Conservation (phyloP, 73 alveolate species). For the Paraurostyla sp. region DNA sequence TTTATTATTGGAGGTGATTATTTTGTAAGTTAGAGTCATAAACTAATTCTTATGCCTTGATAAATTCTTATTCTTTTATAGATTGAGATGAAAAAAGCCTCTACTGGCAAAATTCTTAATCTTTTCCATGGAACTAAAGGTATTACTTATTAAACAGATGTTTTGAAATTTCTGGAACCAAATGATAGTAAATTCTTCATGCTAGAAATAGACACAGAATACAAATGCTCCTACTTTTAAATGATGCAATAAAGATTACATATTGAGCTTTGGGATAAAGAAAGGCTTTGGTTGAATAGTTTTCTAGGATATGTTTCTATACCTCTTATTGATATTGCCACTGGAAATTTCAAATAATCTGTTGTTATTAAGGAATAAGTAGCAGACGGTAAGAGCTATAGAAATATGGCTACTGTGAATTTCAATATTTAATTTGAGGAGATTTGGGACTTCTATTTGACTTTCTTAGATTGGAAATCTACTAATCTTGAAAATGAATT, state of each 20-base stretch:
- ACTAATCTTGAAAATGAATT: slow-evolving; percentile 45
- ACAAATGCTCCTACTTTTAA: slow-evolving; percentile 62
- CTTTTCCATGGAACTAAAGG: slow-evolving; percentile 61
- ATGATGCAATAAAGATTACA: slow-evolving; percentile 59
- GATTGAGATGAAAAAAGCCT: slow-evolving; percentile 63
- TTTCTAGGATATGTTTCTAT: slow-evolving; percentile 53
- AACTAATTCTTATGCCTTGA: neutral
- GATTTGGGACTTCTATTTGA: slow-evolving; percentile 71
- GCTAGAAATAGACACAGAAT: slow-evolving; percentile 58
- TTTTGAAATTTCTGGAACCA: slow-evolving; percentile 37
- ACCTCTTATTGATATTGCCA: slow-evolving; percentile 54
- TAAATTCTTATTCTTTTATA: neutral
- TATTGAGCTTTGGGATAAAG: slow-evolving; percentile 65
- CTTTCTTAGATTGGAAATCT: slow-evolving; percentile 71
- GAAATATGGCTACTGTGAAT: slow-evolving; percentile 16
- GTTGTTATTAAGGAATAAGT: slow-evolving; percentile 21
- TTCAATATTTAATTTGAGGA: slow-evolving; percentile 59
- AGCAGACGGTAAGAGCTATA: neutral
- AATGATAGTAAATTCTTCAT: slow-evolving; percentile 36
- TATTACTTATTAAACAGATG: slow-evolving; percentile 61
- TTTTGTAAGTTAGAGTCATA: slow-evolving; percentile 17
- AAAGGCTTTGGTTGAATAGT: slow-evolving; percentile 27
- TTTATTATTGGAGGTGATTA: slow-evolving; percentile 74
- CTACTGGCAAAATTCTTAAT: neutral
- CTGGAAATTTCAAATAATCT: slow-evolving; percentile 46